Base-by-base conservation (phyloP, 805 yeast species). In the Candida coquimbonensis region DNA sequence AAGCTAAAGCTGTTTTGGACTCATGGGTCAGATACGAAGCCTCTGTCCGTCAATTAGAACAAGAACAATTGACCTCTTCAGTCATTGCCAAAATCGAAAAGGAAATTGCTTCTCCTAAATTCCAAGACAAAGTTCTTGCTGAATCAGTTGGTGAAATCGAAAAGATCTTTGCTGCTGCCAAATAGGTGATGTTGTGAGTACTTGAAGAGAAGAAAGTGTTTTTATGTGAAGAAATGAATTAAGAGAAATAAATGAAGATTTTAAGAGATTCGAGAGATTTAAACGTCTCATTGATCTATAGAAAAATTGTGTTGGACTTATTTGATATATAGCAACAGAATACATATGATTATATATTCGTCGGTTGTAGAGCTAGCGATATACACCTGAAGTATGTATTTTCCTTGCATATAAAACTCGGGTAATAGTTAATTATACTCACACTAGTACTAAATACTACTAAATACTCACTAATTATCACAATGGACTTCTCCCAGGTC, bases 11-110 rank as follows among this genome's bases (percentile, higher is more conserved):
- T 48, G 96, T 91, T 50, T 81, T 93, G 66, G 99, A 93, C 73
- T 88, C 98, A 14, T 93, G 99, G 99, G 97, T 90, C 61, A 87
- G 98, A 80, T 87, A 86, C 72, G 99, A 93, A 77, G 84, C 87
- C 57, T 89, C 88, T 67, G 93, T 90, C 57, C 91, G 97, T 76
- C 96, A 88, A 76, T 73, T 81, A 65, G 96, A 93, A 78, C 99
- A 93, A 78, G 78, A 82, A 70, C 96, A 87, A 70, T 81, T 93
- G 62, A 81, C 95, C 57, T 73, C 85, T 64, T 63, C 89, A 48
- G 96, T 93, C 54, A 86, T 89, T 66, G 74, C 89, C 45, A 89
- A 87, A 75, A 93, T 91, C 62, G 81, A 87, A 76, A 72, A 83
- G 68, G 93, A 88, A 72, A 70, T 93, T 59, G 70, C 75, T 60